These are phyloP conservation scores for Solanum bukasovii DNA, from an alignment of 257 asterid species.

Conservation along the genomic window DNA sequence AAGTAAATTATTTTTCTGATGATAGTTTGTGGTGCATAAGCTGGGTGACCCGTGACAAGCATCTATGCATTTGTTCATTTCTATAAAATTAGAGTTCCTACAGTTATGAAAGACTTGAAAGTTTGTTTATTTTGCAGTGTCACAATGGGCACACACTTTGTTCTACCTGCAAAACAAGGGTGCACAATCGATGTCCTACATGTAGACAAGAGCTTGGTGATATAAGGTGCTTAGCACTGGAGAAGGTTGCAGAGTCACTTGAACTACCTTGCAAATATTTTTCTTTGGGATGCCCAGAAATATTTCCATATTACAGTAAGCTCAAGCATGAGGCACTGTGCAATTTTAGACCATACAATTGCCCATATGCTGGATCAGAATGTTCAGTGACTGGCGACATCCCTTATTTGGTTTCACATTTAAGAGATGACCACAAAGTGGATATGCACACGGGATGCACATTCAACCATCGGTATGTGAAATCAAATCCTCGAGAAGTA, in stretches of 20 bases:
- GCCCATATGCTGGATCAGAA: slow-evolving; percentile 84
- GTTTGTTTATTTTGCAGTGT: slow-evolving; percentile 37
- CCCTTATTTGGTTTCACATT: slow-evolving; percentile 64
- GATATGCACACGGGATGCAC: slow-evolving; percentile 89
- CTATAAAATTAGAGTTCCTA: background rate
- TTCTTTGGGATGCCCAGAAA: slow-evolving; percentile 70
- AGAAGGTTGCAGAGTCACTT: slow-evolving; percentile 77
- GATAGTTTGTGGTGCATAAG: background rate
- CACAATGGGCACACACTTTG: slow-evolving; percentile 90
- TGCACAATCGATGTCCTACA: slow-evolving; percentile 78
- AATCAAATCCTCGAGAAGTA: slow-evolving; percentile 78
- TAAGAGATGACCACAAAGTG: slow-evolving; percentile 76
- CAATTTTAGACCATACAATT: slow-evolving; percentile 57
- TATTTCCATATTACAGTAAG: slow-evolving; percentile 76
- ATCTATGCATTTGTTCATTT: background rate
- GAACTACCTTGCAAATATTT: slow-evolving; percentile 76
- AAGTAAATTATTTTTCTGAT: background rate
- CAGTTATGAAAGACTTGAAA: background rate
- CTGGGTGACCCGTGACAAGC: background rate
- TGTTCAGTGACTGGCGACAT: slow-evolving; percentile 62
- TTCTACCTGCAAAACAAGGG: slow-evolving; percentile 80
- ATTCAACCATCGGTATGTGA: slow-evolving; percentile 74
- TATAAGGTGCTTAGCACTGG: slow-evolving; percentile 81
- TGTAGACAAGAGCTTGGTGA: slow-evolving; percentile 95
- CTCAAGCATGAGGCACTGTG: slow-evolving; percentile 65